phyloP scores from a whole-genome alignment of 371 early-diverging fungal genomes.

The Mortierella sp. region DNA sequence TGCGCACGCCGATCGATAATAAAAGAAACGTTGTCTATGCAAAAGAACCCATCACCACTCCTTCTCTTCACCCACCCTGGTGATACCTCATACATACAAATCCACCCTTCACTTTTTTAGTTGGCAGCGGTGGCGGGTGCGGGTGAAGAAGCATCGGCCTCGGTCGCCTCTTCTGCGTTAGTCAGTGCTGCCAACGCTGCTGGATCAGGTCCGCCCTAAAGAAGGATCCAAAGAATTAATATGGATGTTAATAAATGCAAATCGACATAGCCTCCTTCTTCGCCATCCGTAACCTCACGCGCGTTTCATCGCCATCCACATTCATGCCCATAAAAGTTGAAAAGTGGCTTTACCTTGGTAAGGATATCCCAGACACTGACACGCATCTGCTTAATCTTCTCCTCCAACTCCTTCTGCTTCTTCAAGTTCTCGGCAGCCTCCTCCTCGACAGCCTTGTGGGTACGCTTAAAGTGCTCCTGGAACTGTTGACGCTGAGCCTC shows the following conservation, averaged over 20 bases:
- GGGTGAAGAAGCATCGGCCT: background rate
- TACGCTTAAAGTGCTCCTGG: slow-evolving; percentile 57
- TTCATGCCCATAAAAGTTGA: background rate
- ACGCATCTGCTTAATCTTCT: slow-evolving; percentile 54
- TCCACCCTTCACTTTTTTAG: background rate
- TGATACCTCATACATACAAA: background rate
- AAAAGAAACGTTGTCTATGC: slow-evolving; percentile 6
- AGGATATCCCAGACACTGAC: slow-evolving; percentile 56
- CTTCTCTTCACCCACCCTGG: background rate
- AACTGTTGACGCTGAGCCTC: slow-evolving; percentile 55
- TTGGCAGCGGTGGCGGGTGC: background rate
- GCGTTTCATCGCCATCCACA: background rate
- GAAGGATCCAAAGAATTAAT: background rate
- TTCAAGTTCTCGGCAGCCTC: slow-evolving; percentile 56
- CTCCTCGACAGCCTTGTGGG: slow-evolving; percentile 55
- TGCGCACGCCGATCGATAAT: background rate
- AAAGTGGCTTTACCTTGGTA: slow-evolving; percentile 34
- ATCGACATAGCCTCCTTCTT: background rate
- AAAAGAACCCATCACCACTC: background rate
- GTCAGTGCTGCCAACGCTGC: slow-evolving; percentile 43
- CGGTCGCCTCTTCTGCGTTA: slow-evolving; percentile 4
- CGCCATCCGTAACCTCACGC: background rate
- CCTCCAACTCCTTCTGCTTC: slow-evolving; percentile 58
- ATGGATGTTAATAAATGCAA: background rate
- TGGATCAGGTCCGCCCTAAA: slow-evolving; percentile 53